Evolutionary conservation across 371 early-diverging fungal genomes (phyloP).

Genomic region (Mortierella sp.): DNA sequence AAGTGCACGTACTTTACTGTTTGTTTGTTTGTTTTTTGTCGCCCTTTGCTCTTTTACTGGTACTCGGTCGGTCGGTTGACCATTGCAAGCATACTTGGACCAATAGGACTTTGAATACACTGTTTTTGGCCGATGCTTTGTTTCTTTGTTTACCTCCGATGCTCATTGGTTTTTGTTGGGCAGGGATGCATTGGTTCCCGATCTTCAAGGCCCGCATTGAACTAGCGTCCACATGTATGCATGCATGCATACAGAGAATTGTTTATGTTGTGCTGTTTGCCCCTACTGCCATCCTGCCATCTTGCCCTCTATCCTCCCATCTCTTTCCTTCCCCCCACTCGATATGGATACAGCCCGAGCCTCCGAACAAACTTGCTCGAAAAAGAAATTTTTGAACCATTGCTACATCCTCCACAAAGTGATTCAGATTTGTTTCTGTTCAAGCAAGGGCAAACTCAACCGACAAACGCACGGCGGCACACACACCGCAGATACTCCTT

Average conservation of each 20-base stretch:
- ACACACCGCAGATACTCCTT: no score
- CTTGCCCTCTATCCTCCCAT: neutral
- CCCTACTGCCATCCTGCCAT: no score
- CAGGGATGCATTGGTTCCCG: neutral
- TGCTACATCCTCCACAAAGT: neutral
- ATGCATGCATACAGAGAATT: no score
- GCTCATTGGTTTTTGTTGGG: no score
- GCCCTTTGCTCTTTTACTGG: no score
- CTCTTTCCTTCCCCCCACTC: neutral
- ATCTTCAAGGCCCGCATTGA: conserved; percentile 1
- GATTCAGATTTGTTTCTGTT: neutral
- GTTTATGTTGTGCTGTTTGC: no score
- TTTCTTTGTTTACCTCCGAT: neutral
- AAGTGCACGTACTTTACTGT: neutral
- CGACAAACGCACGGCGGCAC: no score
- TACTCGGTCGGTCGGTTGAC: neutral
- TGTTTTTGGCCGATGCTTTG: no score
- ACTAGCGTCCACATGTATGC: no score
- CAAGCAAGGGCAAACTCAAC: neutral
- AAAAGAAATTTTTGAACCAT: conserved; percentile 1
- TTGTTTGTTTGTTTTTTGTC: neutral
- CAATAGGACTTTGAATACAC: conserved; percentile 1
- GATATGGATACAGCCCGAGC: neutral
- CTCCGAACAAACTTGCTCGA: neutral
- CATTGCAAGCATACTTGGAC: conserved; percentile 1